Conservation (phyloP, 257 asterid genomes). For the Dorcoceras hygrometricum region DNA sequence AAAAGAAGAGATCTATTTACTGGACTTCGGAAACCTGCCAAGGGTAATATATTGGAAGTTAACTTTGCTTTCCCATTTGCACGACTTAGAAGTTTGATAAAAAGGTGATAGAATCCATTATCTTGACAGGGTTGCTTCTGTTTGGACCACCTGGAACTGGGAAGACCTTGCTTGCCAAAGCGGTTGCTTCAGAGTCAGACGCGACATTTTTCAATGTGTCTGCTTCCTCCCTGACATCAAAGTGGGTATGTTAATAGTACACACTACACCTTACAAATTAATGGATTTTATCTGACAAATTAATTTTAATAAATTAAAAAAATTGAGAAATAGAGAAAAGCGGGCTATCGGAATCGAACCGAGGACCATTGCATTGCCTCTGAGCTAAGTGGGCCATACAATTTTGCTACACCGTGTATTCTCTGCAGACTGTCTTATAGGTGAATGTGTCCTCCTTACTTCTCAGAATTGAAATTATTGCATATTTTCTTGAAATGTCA, state of each 20-base stretch:
- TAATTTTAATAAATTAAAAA: too few relatives aligned
- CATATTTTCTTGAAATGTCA: conserved; percentile 32
- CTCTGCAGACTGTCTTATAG: conserved; percentile 2
- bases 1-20: conserved; percentile 94
- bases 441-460: conserved; percentile 18
- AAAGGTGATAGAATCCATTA: conserved; percentile 19
- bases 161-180: conserved; percentile 96
- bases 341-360: too few relatives aligned
- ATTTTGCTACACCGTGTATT: background rate
- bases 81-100: conserved; percentile 13
- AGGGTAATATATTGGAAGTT: conserved; percentile 50
- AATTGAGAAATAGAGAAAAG: too few relatives aligned
- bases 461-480: conserved; percentile 23
- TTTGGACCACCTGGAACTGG: conserved; percentile 99
- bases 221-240: conserved; percentile 95
- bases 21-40: conserved; percentile 91
- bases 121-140: conserved; percentile 77
- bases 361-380: too few relatives aligned
- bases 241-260: conserved; percentile 87
- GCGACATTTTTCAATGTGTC: conserved; percentile 97
- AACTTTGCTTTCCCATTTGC: conserved; percentile 13
- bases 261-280: too few relatives aligned
- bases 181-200: conserved; percentile 97
- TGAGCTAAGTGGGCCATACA: too few relatives aligned
- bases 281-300: too few relatives aligned